Conservation (phyloP, 2,329 filamentous ascomycete genomes). For the Aspergillus felis region DNA sequence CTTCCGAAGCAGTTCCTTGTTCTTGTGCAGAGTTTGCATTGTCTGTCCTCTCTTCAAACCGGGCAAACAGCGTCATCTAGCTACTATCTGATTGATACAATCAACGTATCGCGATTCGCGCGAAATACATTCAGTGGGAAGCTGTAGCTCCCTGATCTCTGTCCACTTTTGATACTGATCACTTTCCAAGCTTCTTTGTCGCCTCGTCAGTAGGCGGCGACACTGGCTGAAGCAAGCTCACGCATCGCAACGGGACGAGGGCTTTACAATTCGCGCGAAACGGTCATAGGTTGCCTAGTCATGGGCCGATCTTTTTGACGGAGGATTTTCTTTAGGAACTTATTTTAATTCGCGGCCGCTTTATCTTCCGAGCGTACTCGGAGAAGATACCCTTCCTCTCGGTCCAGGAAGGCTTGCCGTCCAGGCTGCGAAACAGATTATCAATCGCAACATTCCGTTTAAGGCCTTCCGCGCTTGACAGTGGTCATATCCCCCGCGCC, state of each 20-base stretch:
- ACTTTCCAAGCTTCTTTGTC: neutral
- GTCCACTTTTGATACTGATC: neutral
- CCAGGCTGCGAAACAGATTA: neutral
- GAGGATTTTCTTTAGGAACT: neutral
- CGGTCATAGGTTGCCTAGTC: neutral
- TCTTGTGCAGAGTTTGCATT: slow-evolving; percentile 39
- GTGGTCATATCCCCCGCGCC: neutral
- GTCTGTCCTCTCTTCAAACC: slow-evolving; percentile 40
- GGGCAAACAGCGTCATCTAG: slow-evolving; percentile 33
- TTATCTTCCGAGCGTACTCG: neutral
- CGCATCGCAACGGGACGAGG: neutral
- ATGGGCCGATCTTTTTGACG: neutral
- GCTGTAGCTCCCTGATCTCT: slow-evolving; percentile 3
- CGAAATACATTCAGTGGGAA: slow-evolving; percentile 7
- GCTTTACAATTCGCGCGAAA: neutral
- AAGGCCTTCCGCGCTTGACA: neutral
- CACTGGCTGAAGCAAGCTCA: neutral
- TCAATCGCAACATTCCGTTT: neutral
- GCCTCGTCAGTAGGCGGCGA: neutral
- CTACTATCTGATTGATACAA: slow-evolving; percentile 22
- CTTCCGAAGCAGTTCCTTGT: neutral
- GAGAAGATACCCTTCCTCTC: neutral
- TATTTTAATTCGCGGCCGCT: neutral
- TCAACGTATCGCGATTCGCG: slow-evolving; percentile 14
- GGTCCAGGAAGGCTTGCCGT: too few relatives aligned